Evolutionary conservation across 306 rosid species (phyloP), one percentile per base, ranked within the genome.

Genomic region (Ammopiptanthus mongolicus): DNA sequence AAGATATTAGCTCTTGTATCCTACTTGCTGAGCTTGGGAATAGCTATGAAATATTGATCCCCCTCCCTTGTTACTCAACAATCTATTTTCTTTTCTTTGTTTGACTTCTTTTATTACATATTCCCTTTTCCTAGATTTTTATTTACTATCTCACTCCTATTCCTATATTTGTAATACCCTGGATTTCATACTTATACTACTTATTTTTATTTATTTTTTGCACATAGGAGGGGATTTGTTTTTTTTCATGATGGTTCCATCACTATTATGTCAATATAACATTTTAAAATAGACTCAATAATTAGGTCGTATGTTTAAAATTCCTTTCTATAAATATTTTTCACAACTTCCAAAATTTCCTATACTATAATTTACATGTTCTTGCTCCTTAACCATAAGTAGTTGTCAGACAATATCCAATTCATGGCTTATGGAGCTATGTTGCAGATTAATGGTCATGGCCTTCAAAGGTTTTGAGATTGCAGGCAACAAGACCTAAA

Each of bases 1-100:
- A 79, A 78, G 88, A 75, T 79, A 71, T 69, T 78, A 76, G 68
- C 80, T 78, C 69, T 51, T 82, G 93, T 90, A 91, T 91, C 96
- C 95, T 92, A 77, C 88, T 83, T 79, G 66, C 76, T 56, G 25
- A 70, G 31, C 70, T 22, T 74, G 44, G 51, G 59, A 66, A 52
- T 76, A 50, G 47, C 72, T 82, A 34, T 74, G 76, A 47, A 47
- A 65, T 73, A 56, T 37, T 28, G 15, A 70, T 42, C 34, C 13
- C 46, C 6, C 47, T 25, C 55, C 60, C 50, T 53, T n/a, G 31
- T 59, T 62, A 53, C 33, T 55, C 31, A 33, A 29, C 25, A 33
- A 9, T 84, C 36, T 52, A 19, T 71, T 62, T 47, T 29, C 29
- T 69, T 59, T 29, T 64, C 50, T 10, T 51, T 15, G 51, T 65